Conservation (phyloP, 495 filamentous ascomycete species). For the Trichocladium uniseriatum region DNA sequence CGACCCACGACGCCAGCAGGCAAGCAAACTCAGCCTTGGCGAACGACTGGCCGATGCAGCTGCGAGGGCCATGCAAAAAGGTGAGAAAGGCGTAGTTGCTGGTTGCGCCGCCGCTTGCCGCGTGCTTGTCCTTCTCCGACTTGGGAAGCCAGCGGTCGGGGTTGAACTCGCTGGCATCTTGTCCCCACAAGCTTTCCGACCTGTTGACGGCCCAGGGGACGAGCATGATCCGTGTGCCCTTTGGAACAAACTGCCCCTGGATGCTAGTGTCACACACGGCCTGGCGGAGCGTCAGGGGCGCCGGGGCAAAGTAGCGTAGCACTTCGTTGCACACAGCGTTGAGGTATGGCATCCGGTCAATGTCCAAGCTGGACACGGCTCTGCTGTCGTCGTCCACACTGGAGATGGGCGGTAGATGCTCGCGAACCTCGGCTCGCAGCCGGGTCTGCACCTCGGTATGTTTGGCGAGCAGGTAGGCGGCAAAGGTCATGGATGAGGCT, state of each 20-base stretch:
- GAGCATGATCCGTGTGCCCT: conserved; percentile 47
- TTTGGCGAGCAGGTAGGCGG: conserved; percentile 41
- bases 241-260: conserved; percentile 44
- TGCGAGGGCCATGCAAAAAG: conserved; percentile 51
- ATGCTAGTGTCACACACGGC: conserved; percentile 56
- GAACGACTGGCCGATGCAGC: conserved; percentile 61
- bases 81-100: conserved; percentile 55
- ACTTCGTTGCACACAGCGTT: conserved; percentile 42
- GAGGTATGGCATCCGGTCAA: conserved; percentile 50
- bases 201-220: conserved; percentile 53
- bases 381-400: conserved; percentile 21
- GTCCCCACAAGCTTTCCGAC: conserved; percentile 46
- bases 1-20: conserved; percentile 66
- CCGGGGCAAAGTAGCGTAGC: conserved; percentile 39
- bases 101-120: conserved; percentile 38
- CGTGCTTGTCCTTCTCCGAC: conserved; percentile 24
- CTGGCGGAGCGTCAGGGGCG: conserved; percentile 53
- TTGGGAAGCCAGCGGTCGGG: conserved; percentile 53
- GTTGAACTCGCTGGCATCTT: conserved; percentile 46
- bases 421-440: conserved; percentile 47
- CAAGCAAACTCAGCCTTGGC: conserved; percentile 77
- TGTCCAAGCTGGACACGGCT: conserved; percentile 41
- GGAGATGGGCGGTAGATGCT: conserved; percentile 49
- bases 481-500: conserved; percentile 49
- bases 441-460: conserved; percentile 40